Evolutionary conservation across 257 asterid genomes (phyloP).

Genomic region (Fraxinus cuspidata): DNA sequence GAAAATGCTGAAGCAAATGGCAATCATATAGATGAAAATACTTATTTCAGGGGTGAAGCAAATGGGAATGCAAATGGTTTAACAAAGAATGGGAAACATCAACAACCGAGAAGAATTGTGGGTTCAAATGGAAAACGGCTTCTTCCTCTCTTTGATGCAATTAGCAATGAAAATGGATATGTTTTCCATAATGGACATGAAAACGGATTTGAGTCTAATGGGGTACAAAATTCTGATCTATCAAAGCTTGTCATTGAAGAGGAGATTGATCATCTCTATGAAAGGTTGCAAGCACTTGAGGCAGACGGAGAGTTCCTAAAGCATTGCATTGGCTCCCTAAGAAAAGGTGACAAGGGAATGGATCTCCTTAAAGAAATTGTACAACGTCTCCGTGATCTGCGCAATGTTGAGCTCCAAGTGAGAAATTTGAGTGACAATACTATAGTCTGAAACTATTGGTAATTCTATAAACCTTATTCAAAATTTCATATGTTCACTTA

Average conservation of each 20-base stretch:
- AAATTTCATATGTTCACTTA: not conserved
- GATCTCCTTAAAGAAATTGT: constrained; percentile 88
- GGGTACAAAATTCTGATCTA: constrained; percentile 38
- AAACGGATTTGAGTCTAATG: constrained; percentile 38
- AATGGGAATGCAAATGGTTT: constrained; percentile 60
- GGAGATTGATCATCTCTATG: constrained; percentile 85
- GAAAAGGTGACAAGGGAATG: constrained; percentile 91
- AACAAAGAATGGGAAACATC: constrained; percentile 47
- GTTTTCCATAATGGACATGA: constrained; percentile 33
- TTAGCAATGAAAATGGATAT: constrained; percentile 52
- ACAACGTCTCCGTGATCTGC: constrained; percentile 74
- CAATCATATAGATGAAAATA: constrained; percentile 26
- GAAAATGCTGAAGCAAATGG: constrained; percentile 40
- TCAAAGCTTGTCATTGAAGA: constrained; percentile 54
- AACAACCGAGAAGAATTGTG: constrained; percentile 33
- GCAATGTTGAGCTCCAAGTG: constrained; percentile 70
- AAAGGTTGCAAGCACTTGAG: constrained; percentile 88
- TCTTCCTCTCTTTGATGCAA: constrained; percentile 88
- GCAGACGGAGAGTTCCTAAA: constrained; percentile 89
- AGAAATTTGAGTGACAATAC: constrained; percentile 49
- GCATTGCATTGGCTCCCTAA: constrained; percentile 80
- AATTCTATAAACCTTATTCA: not conserved
- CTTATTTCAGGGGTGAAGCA: constrained; percentile 22
- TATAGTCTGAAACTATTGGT: constrained; percentile 32
- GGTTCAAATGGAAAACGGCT: constrained; percentile 66